phyloP scores from a whole-genome alignment of 768 basidiomycete species.

The Auriculariales sp. region DNA sequence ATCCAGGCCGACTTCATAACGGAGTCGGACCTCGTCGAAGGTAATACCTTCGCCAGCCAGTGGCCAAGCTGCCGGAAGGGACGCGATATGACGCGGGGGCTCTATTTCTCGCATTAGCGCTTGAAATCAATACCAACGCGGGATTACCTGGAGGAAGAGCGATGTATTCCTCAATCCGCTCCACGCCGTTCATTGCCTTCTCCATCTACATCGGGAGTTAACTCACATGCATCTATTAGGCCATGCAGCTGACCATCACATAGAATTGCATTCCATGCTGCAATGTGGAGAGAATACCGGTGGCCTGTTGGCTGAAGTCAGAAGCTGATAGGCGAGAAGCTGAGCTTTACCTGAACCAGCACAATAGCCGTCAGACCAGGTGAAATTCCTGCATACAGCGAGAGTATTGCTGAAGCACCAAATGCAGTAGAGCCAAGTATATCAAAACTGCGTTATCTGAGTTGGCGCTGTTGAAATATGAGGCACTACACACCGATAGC shows the following conservation, averaged over 20 bases:
- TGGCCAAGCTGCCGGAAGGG: not conserved
- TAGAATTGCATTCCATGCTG: too few species aligned
- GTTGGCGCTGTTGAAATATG: not conserved
- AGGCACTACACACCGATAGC: not conserved
- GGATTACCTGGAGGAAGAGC: too few species aligned
- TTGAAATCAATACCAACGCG: too few species aligned
- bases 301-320: too few species aligned
- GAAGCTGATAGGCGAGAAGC: not conserved
- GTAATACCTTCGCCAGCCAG: not conserved
- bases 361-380: not conserved
- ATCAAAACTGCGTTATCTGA: not conserved
- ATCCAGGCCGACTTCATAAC: constrained; percentile 48
- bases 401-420: not conserved
- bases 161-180: too few species aligned
- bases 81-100: not conserved
- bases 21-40: constrained; percentile 42
- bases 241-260: not conserved
- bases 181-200: not conserved
- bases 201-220: not conserved
- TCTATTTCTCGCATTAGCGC: too few species aligned
- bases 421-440: not conserved
- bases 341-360: not conserved
- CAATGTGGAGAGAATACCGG: too few species aligned
- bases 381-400: not conserved
- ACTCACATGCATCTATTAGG: not conserved